A percentile compares a stretch with the other conserved stretches of the same genome.
phyloP scores from a whole-genome alignment of 495 filamentous ascomycete species.

The Penicillium chermesinum region DNA sequence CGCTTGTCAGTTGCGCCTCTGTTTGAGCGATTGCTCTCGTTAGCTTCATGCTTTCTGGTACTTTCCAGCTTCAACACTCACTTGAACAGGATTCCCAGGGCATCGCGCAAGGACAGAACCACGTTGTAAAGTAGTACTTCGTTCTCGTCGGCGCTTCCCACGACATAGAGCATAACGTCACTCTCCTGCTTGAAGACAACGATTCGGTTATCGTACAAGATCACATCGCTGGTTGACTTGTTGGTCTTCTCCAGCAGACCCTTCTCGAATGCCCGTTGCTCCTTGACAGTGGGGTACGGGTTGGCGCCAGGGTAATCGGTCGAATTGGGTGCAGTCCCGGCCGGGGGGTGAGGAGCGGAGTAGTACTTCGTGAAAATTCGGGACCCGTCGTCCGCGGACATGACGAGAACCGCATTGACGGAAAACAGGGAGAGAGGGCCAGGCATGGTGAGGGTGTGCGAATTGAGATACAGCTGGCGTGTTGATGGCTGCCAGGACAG shows the following conservation, averaged over 20 bases:
- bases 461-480: slow-evolving; percentile 11
- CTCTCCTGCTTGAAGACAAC: slow-evolving; percentile 97
- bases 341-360: slow-evolving; percentile 72
- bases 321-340: slow-evolving; percentile 44
- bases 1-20: slow-evolving; percentile 95
- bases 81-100: slow-evolving; percentile 89
- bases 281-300: slow-evolving; percentile 84
- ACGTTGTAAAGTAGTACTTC: slow-evolving; percentile 95
- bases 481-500: slow-evolving; percentile 32
- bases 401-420: slow-evolving; percentile 86
- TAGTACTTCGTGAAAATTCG: slow-evolving; percentile 97
- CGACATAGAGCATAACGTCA: slow-evolving; percentile 95
- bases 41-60: background rate
- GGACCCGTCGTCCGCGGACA: slow-evolving; percentile 79
- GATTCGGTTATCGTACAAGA: slow-evolving; percentile 90
- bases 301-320: slow-evolving; percentile 59
- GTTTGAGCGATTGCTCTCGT: background rate
- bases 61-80: slow-evolving; percentile 35
- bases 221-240: slow-evolving; percentile 91
- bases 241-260: slow-evolving; percentile 92
- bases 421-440: slow-evolving; percentile 75
- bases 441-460: slow-evolving; percentile 32
- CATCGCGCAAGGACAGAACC: slow-evolving; percentile 80
- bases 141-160: slow-evolving; percentile 89
- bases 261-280: slow-evolving; percentile 95